Percentiles rank a stretch among this genome's conserved stretches.
These are phyloP conservation scores for Rhodotorula diobovata DNA, from an alignment of 768 basidiomycete genomes.

Conservation along the genomic window DNA sequence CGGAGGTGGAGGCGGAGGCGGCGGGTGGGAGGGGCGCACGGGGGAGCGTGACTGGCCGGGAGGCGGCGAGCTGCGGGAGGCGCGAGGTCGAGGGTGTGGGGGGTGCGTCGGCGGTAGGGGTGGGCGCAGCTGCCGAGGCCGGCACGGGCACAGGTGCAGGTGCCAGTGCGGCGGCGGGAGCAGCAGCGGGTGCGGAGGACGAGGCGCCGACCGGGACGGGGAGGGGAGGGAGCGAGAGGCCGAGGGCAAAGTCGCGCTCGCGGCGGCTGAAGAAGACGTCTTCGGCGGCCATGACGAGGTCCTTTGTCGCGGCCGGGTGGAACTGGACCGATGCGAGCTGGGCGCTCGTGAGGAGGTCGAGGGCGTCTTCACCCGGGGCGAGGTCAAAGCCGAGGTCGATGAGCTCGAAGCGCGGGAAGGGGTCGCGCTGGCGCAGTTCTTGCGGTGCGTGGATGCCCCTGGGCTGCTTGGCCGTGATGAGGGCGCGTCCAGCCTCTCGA, in stretches of 20 bases:
- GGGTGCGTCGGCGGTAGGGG: neutral
- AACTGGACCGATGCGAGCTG: slow-evolving; percentile 22
- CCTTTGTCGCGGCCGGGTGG: slow-evolving; percentile 15
- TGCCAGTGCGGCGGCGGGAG: neutral
- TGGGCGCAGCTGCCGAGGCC: neutral
- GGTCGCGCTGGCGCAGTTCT: neutral
- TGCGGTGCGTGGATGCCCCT: neutral
- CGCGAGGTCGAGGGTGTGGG: neutral
- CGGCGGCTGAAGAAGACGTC: slow-evolving; percentile 32
- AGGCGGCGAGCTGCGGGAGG: neutral
- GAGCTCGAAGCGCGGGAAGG: slow-evolving; percentile 24
- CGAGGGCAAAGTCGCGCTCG: slow-evolving; percentile 28
- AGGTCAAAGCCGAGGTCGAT: slow-evolving; percentile 10
- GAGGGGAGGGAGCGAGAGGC: neutral
- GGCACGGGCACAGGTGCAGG: neutral
- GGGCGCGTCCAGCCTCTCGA: neutral
- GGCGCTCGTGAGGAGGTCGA: slow-evolving; percentile 12
- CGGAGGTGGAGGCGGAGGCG: neutral
- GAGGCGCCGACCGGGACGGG: neutral
- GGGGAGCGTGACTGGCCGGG: too few relatives aligned
- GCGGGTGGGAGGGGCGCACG: neutral
- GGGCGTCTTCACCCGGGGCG: too few relatives aligned
- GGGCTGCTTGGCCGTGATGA: slow-evolving; percentile 6
- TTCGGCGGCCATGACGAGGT: slow-evolving; percentile 10
- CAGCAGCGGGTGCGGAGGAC: neutral